Conservation (phyloP, 2,329 filamentous ascomycete species). For the Diaporthe amygdali region DNA sequence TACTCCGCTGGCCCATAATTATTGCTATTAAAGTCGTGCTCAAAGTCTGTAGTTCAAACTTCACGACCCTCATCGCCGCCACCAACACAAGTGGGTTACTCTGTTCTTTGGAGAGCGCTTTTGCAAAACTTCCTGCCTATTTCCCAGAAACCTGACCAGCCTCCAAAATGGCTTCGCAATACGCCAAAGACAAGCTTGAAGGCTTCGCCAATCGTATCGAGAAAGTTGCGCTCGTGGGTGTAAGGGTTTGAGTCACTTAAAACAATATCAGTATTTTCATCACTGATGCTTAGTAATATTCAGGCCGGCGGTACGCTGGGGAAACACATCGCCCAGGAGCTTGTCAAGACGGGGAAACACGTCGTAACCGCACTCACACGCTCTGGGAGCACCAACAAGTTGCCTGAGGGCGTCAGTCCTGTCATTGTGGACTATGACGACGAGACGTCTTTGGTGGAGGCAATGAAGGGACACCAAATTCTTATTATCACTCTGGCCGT, state of each 20-base stretch:
- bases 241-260: constrained; percentile 15
- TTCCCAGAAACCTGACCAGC: not conserved
- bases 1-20: not conserved
- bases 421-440: constrained; percentile 53
- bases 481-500: constrained; percentile 46
- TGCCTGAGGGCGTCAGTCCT: constrained; percentile 45
- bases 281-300: not conserved
- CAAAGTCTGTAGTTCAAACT: not conserved
- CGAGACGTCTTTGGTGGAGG: constrained; percentile 33
- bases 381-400: constrained; percentile 42
- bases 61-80: not conserved
- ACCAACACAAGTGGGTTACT: not conserved
- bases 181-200: constrained; percentile 19
- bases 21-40: not conserved
- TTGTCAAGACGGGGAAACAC: constrained; percentile 50
- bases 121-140: too few relatives aligned
- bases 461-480: constrained; percentile 39
- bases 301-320: constrained; percentile 33
- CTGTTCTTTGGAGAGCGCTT: not conserved
- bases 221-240: constrained; percentile 33
- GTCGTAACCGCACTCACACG: constrained; percentile 56
- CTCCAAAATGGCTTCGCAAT: constrained; percentile 13
- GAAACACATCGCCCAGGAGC: constrained; percentile 32
- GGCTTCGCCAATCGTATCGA: constrained; percentile 29
- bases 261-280: too few relatives aligned